A percentile compares a stretch with the other conserved stretches of the same genome.
phyloP scores from a whole-genome alignment of 306 rosid genomes.

The Canavalia ensiformis region DNA sequence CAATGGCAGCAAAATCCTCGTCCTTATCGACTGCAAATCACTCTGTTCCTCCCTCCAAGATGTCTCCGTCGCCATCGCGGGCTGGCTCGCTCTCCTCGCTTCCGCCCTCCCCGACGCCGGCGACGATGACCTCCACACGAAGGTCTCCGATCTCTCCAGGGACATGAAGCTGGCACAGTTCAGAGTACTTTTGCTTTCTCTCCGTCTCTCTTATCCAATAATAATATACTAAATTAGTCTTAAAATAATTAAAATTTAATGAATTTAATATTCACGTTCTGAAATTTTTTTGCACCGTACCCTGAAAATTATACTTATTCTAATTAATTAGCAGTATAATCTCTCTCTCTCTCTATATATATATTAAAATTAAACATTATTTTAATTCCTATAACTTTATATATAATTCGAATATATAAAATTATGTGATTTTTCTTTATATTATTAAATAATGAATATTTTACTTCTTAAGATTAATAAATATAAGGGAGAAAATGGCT shows the following conservation, averaged over 20 bases:
- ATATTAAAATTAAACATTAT: too few relatives aligned
- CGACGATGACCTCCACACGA: conserved; percentile 5
- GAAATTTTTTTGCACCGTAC: too few relatives aligned
- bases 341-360: too few relatives aligned
- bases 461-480: background rate
- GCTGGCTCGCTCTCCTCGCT: conserved; percentile 20
- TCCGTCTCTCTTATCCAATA: too few relatives aligned
- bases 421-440: too few relatives aligned
- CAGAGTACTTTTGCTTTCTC: conserved; percentile 40
- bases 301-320: too few relatives aligned
- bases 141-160: conserved; percentile 50
- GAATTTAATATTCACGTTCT: too few relatives aligned
- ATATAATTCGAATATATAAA: too few relatives aligned
- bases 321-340: too few relatives aligned
- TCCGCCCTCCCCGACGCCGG: conserved; percentile 1
- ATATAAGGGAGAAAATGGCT: background rate
- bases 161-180: conserved; percentile 67
- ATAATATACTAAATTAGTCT: too few relatives aligned
- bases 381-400: too few relatives aligned
- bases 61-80: background rate
- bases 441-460: background rate
- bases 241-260: too few relatives aligned
- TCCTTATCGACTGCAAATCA: background rate
- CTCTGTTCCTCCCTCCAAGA: conserved; percentile 7
- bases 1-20: conserved; percentile 8